Conservation (phyloP, 257 asterid species). For the Capsicum pubescens region DNA sequence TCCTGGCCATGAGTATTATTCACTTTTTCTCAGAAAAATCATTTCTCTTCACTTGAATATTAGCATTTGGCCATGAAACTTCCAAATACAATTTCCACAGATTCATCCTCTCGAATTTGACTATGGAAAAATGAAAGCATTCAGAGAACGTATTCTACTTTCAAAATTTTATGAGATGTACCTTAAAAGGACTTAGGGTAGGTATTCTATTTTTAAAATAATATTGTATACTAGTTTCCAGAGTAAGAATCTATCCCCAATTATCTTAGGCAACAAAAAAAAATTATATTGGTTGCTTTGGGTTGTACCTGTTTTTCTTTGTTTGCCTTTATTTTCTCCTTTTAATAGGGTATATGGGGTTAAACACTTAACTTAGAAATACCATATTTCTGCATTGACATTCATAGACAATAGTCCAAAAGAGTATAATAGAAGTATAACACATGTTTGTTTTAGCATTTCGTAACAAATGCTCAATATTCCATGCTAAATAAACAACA, state of each 20-base stretch:
- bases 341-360: not conserved
- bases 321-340: not conserved
- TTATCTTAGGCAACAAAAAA: not conserved
- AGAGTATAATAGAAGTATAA: not conserved
- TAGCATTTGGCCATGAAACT: no score
- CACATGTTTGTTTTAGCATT: not conserved
- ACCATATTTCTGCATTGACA: slow-evolving; percentile 3
- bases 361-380: not conserved
- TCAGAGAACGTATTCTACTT: no score
- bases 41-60: no score
- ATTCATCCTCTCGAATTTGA: no score
- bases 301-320: not conserved
- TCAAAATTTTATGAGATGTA: no score
- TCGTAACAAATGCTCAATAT: slow-evolving; percentile 8
- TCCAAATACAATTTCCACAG: no score
- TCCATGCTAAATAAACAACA: slow-evolving; percentile 17
- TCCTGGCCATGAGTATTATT: no score
- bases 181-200: no score
- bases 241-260: not conserved
- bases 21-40: no score
- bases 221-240: not conserved
- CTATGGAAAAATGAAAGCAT: no score
- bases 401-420: not conserved
- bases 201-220: no score
- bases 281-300: not conserved